phyloP scores from a whole-genome alignment of 148 eudicot species.

The Fagopyrum homotropicum region DNA sequence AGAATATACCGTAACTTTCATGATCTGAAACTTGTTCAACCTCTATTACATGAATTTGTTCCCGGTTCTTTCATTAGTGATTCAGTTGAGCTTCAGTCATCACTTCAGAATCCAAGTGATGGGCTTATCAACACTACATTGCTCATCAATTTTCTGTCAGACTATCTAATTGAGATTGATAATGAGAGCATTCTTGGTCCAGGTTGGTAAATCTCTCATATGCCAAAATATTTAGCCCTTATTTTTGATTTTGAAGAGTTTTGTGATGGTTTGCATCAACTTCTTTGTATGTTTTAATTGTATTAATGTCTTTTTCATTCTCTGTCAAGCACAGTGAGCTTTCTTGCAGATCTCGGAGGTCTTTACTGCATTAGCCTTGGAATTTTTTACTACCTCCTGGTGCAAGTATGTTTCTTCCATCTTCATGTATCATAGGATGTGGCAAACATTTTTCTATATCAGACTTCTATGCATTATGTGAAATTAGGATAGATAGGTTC shows the following conservation, averaged over 20 bases:
- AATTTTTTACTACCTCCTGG: conserved; percentile 76
- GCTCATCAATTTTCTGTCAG: conserved; percentile 61
- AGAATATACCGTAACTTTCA: conserved; percentile 57
- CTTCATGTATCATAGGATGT: too few relatives aligned
- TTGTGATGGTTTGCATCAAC: too few relatives aligned
- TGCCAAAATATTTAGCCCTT: neutral
- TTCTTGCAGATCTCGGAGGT: conserved; percentile 92
- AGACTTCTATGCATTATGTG: too few relatives aligned
- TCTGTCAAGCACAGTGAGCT: conserved; percentile 63
- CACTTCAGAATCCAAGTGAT: conserved; percentile 52
- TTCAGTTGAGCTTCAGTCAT: conserved; percentile 46
- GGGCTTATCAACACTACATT: conserved; percentile 74
- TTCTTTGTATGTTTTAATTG: too few relatives aligned
- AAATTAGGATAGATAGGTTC: too few relatives aligned
- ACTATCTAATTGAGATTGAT: conserved; percentile 70
- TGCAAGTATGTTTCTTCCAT: conserved; percentile 55
- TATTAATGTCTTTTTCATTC: neutral
- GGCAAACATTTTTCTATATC: too few relatives aligned
- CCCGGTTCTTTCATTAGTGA: conserved; percentile 73
- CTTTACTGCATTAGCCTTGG: conserved; percentile 82
- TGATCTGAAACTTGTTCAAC: conserved; percentile 78
- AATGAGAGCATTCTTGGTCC: conserved; percentile 68
- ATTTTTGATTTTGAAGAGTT: too few relatives aligned
- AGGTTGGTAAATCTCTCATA: conserved; percentile 39
- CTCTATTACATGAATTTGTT: conserved; percentile 78